These are phyloP conservation scores for Morella rubra DNA, from an alignment of 306 rosid genomes.

Conservation along the genomic window DNA sequence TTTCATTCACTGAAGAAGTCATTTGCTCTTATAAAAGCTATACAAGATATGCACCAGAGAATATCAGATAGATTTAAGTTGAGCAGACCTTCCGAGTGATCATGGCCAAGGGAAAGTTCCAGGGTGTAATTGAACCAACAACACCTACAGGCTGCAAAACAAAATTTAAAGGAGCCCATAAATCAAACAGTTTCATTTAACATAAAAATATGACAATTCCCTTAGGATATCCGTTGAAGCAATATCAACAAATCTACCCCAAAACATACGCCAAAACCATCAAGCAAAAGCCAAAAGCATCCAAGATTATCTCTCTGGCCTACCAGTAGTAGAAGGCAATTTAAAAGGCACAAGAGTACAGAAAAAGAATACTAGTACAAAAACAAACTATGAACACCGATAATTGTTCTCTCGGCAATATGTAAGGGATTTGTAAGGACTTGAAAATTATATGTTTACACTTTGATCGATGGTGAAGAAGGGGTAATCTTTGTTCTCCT, in stretches of 20 bases:
- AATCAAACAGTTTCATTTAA: neutral
- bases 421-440: neutral
- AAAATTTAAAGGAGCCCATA: conserved; percentile 8
- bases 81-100: conserved; percentile 81
- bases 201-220: neutral
- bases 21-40: conserved; percentile 16
- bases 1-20: conserved; percentile 7
- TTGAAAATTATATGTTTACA: neutral
- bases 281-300: neutral
- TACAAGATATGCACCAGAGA: conserved; percentile 14
- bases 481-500: neutral
- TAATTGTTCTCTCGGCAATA: neutral
- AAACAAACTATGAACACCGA: neutral
- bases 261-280: neutral
- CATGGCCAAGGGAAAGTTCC: conserved; percentile 99
- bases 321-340: neutral
- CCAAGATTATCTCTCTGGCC: neutral
- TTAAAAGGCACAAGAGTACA: neutral
- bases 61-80: conserved; percentile 20
- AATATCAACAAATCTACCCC: neutral
- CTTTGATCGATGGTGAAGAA: neutral
- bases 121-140: conserved; percentile 89
- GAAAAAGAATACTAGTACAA: neutral
- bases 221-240: neutral
- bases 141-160: conserved; percentile 94